Evolutionary conservation across 2,329 filamentous ascomycete genomes (phyloP), one percentile per base, ranked within the genome.

Genomic region (Clarireedia monteithiana): DNA sequence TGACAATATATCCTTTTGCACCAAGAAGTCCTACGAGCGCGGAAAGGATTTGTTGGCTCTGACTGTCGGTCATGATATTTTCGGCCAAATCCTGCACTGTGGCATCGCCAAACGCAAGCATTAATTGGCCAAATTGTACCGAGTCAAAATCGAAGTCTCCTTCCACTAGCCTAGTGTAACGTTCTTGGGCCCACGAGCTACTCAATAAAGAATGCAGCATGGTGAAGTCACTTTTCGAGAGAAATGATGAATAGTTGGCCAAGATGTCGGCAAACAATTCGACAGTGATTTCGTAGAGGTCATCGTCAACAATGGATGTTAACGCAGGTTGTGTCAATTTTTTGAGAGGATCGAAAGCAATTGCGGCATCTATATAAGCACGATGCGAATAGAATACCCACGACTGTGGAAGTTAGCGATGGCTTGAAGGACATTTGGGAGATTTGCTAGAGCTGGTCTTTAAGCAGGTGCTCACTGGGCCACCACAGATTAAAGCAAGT

Each of bases 351-450:
- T 77, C 73, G 2, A 86, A 72, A 34, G 86, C 74, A 15, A 79
- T 74, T 15, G 77, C 77, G 36, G 80, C 78, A 47, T 79, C 77
- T 3, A 79, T 73, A 50, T 83, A 82, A 27, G 80, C 76, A 36
- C 81, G 79, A 64, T 90, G 86, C 5, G 83, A 84, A 65, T 90
- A 91, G 62, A 82, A 77, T 34, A 90, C 78, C 87, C 88, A 92
- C 4, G 85, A 79, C 84, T 88, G 15, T 54, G 12, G 38, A 57
- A 39, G 40, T 62, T 52, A 64, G 60, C 44, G 9, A 36, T 9
- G 10, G 12, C 14, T 42, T 46, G 5, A 6, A 34, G 34, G 30
- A 17, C 1, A 12, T 27, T n/a, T n/a, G 17, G 39, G 39, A 42
- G 6, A 42, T n/a, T 6, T n/a, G 39, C 39, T n/a, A 42, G 39